Conservation (phyloP, 2,329 filamentous ascomycete species). For the Grosmannia clavigera region DNA sequence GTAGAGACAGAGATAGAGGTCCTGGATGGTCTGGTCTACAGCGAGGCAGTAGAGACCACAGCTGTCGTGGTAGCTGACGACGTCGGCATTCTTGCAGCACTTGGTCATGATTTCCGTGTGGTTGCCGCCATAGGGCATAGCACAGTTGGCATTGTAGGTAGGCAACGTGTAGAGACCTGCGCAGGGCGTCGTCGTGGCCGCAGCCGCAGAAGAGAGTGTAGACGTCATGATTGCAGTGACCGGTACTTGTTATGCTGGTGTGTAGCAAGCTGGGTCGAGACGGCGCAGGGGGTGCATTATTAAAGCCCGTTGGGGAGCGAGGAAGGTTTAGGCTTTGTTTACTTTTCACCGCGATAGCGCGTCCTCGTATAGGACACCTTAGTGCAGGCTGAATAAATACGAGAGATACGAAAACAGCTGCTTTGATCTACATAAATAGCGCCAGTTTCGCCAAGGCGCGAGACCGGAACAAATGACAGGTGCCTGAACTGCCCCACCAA, state of each 20-base stretch:
- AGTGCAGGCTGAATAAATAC: neutral
- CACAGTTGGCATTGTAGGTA: constrained; percentile 3
- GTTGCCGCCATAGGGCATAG: constrained; percentile 4
- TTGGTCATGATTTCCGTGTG: constrained; percentile 1
- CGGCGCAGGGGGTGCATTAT: neutral
- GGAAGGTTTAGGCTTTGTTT: neutral
- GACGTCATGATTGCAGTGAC: neutral
- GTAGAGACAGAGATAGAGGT: neutral
- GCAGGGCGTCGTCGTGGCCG: neutral
- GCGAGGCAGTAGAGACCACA: constrained; percentile 4
- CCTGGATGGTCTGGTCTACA: constrained; percentile 2
- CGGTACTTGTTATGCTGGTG: neutral
- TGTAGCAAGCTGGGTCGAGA: neutral
- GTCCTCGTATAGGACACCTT: neutral
- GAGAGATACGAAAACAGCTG: neutral
- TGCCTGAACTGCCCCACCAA: neutral
- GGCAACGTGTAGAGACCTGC: constrained; percentile 1
- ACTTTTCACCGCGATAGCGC: neutral
- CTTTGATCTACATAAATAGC: neutral
- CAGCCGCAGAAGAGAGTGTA: neutral
- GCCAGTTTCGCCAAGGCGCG: neutral
- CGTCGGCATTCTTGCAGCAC: neutral
- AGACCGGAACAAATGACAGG: neutral
- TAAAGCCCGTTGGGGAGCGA: neutral
- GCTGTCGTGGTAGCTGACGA: constrained; percentile 3